Evolutionary conservation across 495 filamentous ascomycete species (phyloP).

Genomic region (Lasiosphaeriaceae sp.): DNA sequence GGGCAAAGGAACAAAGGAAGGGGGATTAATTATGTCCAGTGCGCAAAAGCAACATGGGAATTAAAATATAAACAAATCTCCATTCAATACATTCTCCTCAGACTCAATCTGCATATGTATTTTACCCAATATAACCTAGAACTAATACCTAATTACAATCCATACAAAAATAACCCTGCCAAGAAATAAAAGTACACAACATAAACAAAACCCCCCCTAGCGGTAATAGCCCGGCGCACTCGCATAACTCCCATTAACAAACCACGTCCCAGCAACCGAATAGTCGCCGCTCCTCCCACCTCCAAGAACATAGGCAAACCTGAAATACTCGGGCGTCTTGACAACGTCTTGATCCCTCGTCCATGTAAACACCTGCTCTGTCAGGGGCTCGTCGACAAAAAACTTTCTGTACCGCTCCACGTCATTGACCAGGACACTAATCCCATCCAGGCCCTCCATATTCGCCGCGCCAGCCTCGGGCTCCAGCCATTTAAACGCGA

Average conservation of each 20-base stretch:
- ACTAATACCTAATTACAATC: too few species aligned
- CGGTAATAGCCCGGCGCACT: constrained; percentile 19
- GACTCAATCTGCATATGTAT: too few species aligned
- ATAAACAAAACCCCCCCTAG: neutral
- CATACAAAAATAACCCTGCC: too few species aligned
- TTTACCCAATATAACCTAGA: too few species aligned
- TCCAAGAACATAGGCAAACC: constrained; percentile 17
- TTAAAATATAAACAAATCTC: too few species aligned
- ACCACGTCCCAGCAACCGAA: constrained; percentile 23
- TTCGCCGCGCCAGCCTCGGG: neutral
- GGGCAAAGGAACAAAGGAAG: too few species aligned
- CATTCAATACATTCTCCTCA: too few species aligned
- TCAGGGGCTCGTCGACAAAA: constrained; percentile 15
- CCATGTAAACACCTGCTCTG: constrained; percentile 21
- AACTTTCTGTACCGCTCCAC: constrained; percentile 25
- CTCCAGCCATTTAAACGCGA: constrained; percentile 53
- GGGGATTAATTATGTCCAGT: too few species aligned
- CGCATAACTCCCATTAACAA: constrained; percentile 25
- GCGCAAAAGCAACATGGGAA: too few species aligned
- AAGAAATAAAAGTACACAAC: too few species aligned
- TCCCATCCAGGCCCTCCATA: constrained; percentile 8
- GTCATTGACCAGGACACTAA: constrained; percentile 28
- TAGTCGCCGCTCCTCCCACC: constrained; percentile 21
- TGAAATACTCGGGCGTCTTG: constrained; percentile 20
- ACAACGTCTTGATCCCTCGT: constrained; percentile 6